Conservation (phyloP, 2,329 filamentous ascomycete species). For the Ambrosiella cleistominuta region DNA sequence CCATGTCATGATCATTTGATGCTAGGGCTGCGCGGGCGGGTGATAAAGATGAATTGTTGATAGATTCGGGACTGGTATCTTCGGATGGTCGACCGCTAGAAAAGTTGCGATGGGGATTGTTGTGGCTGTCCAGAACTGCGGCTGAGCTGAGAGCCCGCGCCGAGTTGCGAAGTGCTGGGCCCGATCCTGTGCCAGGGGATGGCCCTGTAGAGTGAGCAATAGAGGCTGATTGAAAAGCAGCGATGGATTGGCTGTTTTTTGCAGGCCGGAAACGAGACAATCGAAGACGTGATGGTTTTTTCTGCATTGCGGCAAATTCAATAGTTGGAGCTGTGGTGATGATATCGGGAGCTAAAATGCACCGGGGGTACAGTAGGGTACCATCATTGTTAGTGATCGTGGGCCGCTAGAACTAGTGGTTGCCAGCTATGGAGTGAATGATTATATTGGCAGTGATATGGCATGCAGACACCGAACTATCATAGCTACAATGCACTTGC, state of each 20-base stretch:
- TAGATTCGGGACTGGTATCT: conserved; percentile 5
- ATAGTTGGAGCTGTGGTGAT: conserved; percentile 83
- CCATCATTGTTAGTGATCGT: neutral
- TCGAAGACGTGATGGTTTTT: conserved; percentile 37
- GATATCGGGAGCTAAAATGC: conserved; percentile 45
- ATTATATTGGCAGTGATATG: neutral
- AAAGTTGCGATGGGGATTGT: conserved; percentile 5
- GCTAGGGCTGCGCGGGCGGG: conserved; percentile 1
- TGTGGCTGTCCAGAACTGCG: conserved; percentile 1
- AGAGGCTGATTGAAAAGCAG: neutral
- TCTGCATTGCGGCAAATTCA: conserved; percentile 35
- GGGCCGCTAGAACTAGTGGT: neutral
- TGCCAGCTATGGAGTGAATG: too few relatives aligned
- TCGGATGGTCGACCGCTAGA: conserved; percentile 1
- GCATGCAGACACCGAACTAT: neutral
- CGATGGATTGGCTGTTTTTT: conserved; percentile 24
- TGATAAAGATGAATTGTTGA: conserved; percentile 1
- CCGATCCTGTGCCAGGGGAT: conserved; percentile 2
- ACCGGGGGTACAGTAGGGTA: neutral
- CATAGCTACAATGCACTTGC: too few relatives aligned
- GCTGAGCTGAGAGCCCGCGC: conserved; percentile 9
- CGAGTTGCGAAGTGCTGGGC: conserved; percentile 5
- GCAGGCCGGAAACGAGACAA: conserved; percentile 36
- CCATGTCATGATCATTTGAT: conserved; percentile 34
- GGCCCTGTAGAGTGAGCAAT: neutral